A percentile compares a stretch with the other conserved stretches of the same genome.
These are phyloP conservation scores for Russula ochroleuca DNA, from an alignment of 768 basidiomycete species.

Conservation along the genomic window DNA sequence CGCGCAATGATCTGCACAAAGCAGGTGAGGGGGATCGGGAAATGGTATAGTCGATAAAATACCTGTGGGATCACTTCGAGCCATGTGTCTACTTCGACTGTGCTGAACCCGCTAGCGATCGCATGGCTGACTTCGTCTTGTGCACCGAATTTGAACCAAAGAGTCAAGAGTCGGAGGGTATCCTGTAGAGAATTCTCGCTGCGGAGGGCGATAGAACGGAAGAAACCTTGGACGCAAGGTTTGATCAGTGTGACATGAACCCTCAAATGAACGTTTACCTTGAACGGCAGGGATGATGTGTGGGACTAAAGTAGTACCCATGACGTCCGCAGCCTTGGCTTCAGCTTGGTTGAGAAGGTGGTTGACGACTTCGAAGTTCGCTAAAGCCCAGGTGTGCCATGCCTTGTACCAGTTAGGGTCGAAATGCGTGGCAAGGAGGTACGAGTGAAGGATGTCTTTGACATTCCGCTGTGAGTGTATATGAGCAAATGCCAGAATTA, in stretches of 20 bases:
- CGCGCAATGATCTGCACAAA: constrained; percentile 84
- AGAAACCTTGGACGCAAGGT: constrained; percentile 60
- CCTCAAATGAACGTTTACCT: constrained; percentile 42
- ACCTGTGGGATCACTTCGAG: constrained; percentile 98
- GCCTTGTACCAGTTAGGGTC: constrained; percentile 99
- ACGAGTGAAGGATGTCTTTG: constrained; percentile 78
- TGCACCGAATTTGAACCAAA: constrained; percentile 98
- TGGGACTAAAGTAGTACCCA: constrained; percentile 59
- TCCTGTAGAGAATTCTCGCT: constrained; percentile 93
- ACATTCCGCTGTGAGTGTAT: constrained; percentile 59
- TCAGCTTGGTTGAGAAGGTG: constrained; percentile 68
- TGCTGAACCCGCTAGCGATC: constrained; percentile 80
- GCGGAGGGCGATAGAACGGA: constrained; percentile 87
- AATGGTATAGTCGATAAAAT: constrained; percentile 20
- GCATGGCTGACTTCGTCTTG: constrained; percentile 86
- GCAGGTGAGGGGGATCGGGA: constrained; percentile 2
- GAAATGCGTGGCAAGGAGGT: constrained; percentile 82
- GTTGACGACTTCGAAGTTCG: constrained; percentile 90
- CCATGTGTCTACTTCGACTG: constrained; percentile 96
- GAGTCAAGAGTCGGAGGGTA: constrained; percentile 82
- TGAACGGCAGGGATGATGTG: constrained; percentile 93
- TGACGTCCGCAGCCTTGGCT: constrained; percentile 51
- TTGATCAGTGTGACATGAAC: constrained; percentile 3
- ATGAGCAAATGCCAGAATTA: background rate
- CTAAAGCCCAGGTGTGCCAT: constrained; percentile 98